These are phyloP conservation scores for Excoecaria cochinchinensis DNA, from an alignment of 345 rosid genomes.

Conservation along the genomic window DNA sequence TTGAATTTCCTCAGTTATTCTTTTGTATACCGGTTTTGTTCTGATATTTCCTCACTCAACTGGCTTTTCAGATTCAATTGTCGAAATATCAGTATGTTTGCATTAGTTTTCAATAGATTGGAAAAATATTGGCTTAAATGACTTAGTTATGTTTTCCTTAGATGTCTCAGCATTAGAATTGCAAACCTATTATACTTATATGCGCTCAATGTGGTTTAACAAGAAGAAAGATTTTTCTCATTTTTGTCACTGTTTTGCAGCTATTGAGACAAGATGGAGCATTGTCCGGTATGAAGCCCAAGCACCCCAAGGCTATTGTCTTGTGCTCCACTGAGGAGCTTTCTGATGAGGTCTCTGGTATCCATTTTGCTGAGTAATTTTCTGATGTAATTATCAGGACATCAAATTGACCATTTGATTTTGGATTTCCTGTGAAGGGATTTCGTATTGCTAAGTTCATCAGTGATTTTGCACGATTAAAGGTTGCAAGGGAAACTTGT, in stretches of 20 bases:
- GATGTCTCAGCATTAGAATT: neutral
- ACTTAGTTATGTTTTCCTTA: neutral
- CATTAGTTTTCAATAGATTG: neutral
- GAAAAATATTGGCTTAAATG: neutral
- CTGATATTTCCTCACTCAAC: neutral
- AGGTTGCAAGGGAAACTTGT: neutral
- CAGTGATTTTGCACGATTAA: conserved; percentile 6
- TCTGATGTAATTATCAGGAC: neutral
- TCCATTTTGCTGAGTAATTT: neutral
- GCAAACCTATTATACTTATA: neutral
- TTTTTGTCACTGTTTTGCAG: neutral
- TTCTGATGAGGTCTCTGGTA: neutral
- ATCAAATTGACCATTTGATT: conserved; percentile 2
- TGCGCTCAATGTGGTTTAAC: neutral
- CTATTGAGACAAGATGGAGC: conserved; percentile 5
- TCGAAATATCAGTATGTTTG: neutral
- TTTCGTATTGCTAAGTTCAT: conserved; percentile 1
- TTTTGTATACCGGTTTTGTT: neutral
- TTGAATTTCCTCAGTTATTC: neutral
- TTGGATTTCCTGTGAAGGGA: neutral
- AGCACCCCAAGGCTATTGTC: conserved; percentile 7
- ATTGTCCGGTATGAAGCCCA: conserved; percentile 4
- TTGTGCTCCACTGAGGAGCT: conserved; percentile 1
- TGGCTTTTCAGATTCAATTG: neutral
- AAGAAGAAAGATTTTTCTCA: neutral